Conservation (phyloP, 495 filamentous ascomycete species). For the Talaromyces stipitatus region DNA sequence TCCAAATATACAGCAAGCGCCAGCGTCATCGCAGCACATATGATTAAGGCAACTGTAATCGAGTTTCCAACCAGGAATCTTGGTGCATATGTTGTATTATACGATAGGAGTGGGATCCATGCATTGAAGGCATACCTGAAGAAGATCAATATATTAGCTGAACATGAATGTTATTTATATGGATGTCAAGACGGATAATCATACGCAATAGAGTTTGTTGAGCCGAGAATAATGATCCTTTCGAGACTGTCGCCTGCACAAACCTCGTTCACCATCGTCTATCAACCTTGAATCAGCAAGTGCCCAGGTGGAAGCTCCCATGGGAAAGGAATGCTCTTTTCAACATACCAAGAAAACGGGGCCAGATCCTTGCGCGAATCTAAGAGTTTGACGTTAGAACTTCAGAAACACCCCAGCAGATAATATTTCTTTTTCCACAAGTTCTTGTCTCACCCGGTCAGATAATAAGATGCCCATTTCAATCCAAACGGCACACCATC, state of each 20-base stretch:
- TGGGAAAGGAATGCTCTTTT: neutral
- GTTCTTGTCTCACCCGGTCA: neutral
- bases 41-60: slow-evolving; percentile 1
- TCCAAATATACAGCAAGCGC: slow-evolving; percentile 1
- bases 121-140: slow-evolving; percentile 2
- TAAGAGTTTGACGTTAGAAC: neutral
- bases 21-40: neutral
- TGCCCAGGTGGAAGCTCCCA: too few species aligned
- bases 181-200: neutral
- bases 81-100: slow-evolving; percentile 2
- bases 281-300: neutral
- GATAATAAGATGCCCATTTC: slow-evolving; percentile 3
- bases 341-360: neutral
- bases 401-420: too few species aligned
- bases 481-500: neutral
- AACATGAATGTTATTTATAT: neutral
- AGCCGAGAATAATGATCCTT: slow-evolving; percentile 2
- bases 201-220: slow-evolving; percentile 1
- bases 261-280: slow-evolving; percentile 1
- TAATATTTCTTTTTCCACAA: neutral
- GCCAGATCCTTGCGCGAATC: slow-evolving; percentile 1
- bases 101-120: slow-evolving; percentile 1
- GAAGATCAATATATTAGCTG: neutral
- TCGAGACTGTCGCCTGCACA: slow-evolving; percentile 3
- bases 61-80: slow-evolving; percentile 3